Evolutionary conservation across 2,329 filamentous ascomycete genomes (phyloP).

Genomic region (Fusarium luffae): DNA sequence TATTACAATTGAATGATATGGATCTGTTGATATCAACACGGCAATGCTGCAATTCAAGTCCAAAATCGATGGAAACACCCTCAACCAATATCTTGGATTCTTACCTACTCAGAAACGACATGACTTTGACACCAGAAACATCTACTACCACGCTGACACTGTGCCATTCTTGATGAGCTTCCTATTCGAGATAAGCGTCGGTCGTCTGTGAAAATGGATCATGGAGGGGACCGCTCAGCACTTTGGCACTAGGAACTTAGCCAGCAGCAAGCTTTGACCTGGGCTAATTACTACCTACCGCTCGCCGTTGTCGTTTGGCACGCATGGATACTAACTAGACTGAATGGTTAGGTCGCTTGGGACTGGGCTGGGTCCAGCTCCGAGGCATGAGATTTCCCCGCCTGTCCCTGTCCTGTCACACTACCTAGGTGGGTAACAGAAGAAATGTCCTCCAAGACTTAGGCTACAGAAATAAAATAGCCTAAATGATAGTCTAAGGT

Average conservation of each 20-base stretch:
- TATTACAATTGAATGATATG: not conserved
- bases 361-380: conserved; percentile 4
- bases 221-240: conserved; percentile 16
- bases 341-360: conserved; percentile 7
- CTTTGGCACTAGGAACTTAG: conserved; percentile 20
- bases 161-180: conserved; percentile 42
- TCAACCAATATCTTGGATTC: not conserved
- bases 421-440: no score
- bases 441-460: no score
- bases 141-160: conserved; percentile 31
- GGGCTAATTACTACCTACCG: conserved; percentile 14
- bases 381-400: conserved; percentile 40
- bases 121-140: not conserved
- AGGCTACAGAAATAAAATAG: no score
- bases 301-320: conserved; percentile 28
- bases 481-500: no score
- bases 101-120: not conserved
- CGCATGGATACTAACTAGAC: not conserved
- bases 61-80: no score
- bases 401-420: conserved; percentile 28
- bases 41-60: not conserved
- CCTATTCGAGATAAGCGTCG: conserved; percentile 40
- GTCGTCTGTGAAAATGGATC: conserved; percentile 5
- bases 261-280: conserved; percentile 20
- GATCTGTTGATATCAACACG: not conserved